These are phyloP conservation scores for Pholiota molesta DNA, from an alignment of 768 basidiomycete species.

Conservation along the genomic window DNA sequence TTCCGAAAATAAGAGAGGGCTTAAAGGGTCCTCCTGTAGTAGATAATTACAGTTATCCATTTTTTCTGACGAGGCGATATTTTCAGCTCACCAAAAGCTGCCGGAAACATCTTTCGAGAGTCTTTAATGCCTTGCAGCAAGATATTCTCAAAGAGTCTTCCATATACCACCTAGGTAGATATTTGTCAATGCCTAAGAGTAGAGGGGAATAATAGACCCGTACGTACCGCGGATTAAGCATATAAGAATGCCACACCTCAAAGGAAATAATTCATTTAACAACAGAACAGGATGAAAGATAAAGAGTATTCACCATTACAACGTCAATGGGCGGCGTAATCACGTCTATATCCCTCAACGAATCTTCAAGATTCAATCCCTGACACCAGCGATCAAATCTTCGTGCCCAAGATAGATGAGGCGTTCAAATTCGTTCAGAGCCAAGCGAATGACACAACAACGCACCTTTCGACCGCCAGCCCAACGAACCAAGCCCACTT, in stretches of 20 bases:
- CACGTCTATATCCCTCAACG: conserved; percentile 9
- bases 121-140: conserved; percentile 22
- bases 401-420: background rate
- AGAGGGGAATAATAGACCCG: background rate
- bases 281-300: background rate
- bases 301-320: conserved; percentile 32
- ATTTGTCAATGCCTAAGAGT: background rate
- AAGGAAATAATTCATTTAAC: background rate
- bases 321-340: conserved; percentile 39
- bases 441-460: background rate
- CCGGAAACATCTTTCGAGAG: conserved; percentile 21
- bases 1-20: conserved; percentile 11
- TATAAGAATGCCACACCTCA: conserved; percentile 41
- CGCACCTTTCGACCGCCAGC: conserved; percentile 39
- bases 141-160: conserved; percentile 33
- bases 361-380: conserved; percentile 16
- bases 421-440: background rate
- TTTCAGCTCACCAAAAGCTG: conserved; percentile 21
- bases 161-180: conserved; percentile 30
- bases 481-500: conserved; percentile 41
- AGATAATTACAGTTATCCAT: background rate
- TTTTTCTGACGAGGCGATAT: background rate
- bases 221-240: conserved; percentile 32
- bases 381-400: conserved; percentile 36
- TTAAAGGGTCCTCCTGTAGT: conserved; percentile 14